Conservation (phyloP, 1,139 yeast species). For the Petasospora fabianii region DNA sequence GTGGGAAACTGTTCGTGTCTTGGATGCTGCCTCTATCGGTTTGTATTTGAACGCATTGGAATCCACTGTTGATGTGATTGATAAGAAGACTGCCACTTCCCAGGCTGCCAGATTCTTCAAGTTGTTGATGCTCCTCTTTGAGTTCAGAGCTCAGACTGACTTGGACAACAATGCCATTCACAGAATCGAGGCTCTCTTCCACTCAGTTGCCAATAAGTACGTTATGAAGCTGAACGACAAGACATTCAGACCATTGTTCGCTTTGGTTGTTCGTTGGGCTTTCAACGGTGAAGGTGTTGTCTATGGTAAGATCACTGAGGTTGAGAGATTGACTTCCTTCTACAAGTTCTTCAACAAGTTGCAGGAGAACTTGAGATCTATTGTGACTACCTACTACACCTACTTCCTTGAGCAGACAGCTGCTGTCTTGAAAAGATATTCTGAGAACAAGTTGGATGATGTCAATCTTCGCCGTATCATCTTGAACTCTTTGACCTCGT, state of each 20-base stretch:
- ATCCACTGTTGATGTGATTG: slow-evolving; percentile 58
- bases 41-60: slow-evolving; percentile 66
- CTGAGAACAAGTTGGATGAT: slow-evolving; percentile 38
- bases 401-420: slow-evolving; percentile 75
- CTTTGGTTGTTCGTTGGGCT: slow-evolving; percentile 90
- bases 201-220: slow-evolving; percentile 66
- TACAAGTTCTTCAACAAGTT: slow-evolving; percentile 83
- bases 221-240: slow-evolving; percentile 93
- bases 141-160: slow-evolving; percentile 51
- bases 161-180: slow-evolving; percentile 74
- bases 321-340: slow-evolving; percentile 63
- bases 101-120: slow-evolving; percentile 70
- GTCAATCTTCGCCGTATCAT: slow-evolving; percentile 66
- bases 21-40: slow-evolving; percentile 54
- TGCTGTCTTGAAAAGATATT: slow-evolving; percentile 47
- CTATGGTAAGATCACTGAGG: slow-evolving; percentile 41
- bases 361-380: slow-evolving; percentile 79
- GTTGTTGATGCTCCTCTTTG: slow-evolving; percentile 70
- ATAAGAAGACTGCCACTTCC: slow-evolving; percentile 68
- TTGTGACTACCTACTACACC: slow-evolving; percentile 84
- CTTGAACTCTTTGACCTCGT: slow-evolving; percentile 65
- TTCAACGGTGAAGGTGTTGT: slow-evolving; percentile 71
- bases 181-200: slow-evolving; percentile 75
- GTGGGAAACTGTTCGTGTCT: slow-evolving; percentile 55
- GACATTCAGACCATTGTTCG: slow-evolving; percentile 88